Conservation (phyloP, 208 protist species). For the Naegleria lovaniensis region DNA sequence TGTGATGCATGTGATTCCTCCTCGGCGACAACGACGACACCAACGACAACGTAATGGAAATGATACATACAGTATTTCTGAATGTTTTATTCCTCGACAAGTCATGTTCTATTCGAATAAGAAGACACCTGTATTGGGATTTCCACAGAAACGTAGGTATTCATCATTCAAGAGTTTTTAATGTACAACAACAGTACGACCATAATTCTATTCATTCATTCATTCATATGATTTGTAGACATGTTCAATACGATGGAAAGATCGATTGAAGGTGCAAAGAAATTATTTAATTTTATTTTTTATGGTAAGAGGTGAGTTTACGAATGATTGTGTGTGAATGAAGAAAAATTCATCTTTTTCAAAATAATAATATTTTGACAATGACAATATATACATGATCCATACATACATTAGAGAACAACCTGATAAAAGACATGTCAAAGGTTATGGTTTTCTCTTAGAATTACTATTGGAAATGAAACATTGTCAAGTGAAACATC, state of each 20-base stretch:
- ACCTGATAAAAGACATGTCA: background rate
- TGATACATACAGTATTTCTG: too few species aligned
- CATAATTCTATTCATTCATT: too few species aligned
- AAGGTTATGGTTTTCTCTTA: background rate
- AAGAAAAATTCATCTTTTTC: too few species aligned
- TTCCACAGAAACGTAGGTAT: background rate
- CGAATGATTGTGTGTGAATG: too few species aligned
- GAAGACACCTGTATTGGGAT: background rate
- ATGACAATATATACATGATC: too few species aligned
- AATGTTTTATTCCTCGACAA: background rate
- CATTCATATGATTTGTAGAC: background rate
- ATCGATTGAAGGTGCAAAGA: background rate
- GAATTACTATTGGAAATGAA: background rate
- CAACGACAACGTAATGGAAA: too few species aligned
- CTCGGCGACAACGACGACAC: too few species aligned
- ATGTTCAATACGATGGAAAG: background rate
- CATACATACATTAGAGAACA: too few species aligned
- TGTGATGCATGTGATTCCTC: too few species aligned
- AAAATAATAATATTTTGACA: too few species aligned
- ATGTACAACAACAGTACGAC: too few species aligned
- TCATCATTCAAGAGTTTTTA: too few species aligned
- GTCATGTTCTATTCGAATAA: background rate
- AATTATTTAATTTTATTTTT: background rate
- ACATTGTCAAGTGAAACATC: background rate
- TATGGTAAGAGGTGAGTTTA: background rate